Base-by-base conservation (phyloP, 495 filamentous ascomycete species). In the Penicillium daleae region DNA sequence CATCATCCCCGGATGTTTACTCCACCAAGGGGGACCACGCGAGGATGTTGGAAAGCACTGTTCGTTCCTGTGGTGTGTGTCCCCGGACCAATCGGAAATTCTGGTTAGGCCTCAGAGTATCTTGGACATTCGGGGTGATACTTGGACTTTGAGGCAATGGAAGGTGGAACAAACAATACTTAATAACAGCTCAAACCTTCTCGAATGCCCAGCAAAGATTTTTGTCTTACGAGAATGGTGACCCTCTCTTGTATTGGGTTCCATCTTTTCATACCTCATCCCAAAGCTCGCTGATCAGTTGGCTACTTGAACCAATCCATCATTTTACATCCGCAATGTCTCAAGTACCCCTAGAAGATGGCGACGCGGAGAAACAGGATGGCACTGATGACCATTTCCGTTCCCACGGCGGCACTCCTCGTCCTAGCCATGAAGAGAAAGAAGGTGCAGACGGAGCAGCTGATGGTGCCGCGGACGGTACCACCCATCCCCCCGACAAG, bases 391-490 rank as follows among this genome's bases (percentile, higher is more conserved):
- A 59, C 4, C 48, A 48, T 4, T 26, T 62, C 21, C 65, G 61
- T 37, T 66, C 65, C 4, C 61, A 61, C 5, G 65, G 59, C 8
- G 63, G 63, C 12, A 63, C 59, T 5, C 52, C 61, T 2, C 63
- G 40, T 21, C 46, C 44, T 4, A 58, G 46, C 22, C 57, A 64
- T 24, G 53, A 64, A 54, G 39, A 62, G 49, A 64, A 70, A 52
- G 50, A 60, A 33, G 55, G 42, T 24, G 51, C 46, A 10, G 59
- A 57, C 44, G 67, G 67, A 31, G 53, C 33, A 19, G 64, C 78
- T 40, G 71, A 78, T 59, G 86, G 81, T 64, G 71, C 80, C n/a
- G 61, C 78, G 40, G 72, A 78, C 57, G 86, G 81, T 61, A 71
- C 81, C 12, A 13, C n/a, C n/a, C 52, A 66, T n/a, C 40, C 56